Conservation (phyloP, 1,284 basidiomycete species). For the Heterobasidion occidentale region DNA sequence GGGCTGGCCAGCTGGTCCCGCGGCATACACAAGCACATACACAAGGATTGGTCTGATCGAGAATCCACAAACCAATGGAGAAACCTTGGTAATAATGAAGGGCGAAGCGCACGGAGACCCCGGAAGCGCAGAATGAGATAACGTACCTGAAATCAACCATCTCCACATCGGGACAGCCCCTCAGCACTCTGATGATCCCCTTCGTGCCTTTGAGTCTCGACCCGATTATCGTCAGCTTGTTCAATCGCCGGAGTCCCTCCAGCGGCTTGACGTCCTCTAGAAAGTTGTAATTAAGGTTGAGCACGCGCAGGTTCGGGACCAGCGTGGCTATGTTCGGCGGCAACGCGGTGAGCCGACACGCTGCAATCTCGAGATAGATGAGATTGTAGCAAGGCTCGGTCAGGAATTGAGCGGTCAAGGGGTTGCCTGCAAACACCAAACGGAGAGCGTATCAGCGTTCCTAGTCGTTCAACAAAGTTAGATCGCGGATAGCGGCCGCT, state of each 20-base stretch:
- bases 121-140: not conserved
- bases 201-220: conserved; percentile 69
- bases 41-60: conserved; percentile 4
- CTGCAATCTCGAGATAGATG: conserved; percentile 89
- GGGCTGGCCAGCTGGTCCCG: not conserved
- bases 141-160: conserved; percentile 86
- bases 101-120: not conserved
- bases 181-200: conserved; percentile 62
- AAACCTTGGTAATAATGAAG: conserved; percentile 1
- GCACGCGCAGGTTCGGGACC: conserved; percentile 82
- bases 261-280: conserved; percentile 64
- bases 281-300: conserved; percentile 97
- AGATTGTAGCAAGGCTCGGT: conserved; percentile 76
- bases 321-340: conserved; percentile 61
- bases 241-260: conserved; percentile 66
- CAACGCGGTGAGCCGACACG: conserved; percentile 75
- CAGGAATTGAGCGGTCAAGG: conserved; percentile 37
- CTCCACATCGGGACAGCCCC: conserved; percentile 71
- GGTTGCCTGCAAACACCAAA: conserved; percentile 33
- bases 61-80: no score
- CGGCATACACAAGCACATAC: not conserved
- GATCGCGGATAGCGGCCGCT: not conserved
- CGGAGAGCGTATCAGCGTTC: not conserved
- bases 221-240: conserved; percentile 82
- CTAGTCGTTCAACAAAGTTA: not conserved